phyloP scores from a whole-genome alignment of 2,329 filamentous ascomycete genomes.

The Colletotrichum zoysiae region DNA sequence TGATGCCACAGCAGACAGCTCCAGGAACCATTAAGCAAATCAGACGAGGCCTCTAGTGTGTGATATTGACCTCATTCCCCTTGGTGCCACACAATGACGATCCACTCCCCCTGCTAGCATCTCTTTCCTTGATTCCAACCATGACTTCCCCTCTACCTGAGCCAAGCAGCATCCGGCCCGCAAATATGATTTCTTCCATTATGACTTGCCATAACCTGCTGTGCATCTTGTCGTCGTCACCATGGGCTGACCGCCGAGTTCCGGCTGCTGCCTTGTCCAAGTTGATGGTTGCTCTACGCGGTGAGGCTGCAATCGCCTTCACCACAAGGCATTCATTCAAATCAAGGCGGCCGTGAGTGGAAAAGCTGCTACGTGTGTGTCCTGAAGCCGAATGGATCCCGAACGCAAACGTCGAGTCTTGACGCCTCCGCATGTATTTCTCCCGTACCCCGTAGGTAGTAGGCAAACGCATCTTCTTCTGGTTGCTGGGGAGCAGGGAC shows the following conservation, averaged over 20 bases:
- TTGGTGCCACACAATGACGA: not conserved
- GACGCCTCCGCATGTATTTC: not conserved
- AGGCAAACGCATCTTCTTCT: not conserved
- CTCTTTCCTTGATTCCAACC: constrained; percentile 24
- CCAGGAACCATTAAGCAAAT: constrained; percentile 17
- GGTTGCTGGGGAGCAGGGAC: constrained; percentile 1
- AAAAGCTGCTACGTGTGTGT: not conserved
- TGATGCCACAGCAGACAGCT: constrained; percentile 10
- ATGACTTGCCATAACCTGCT: constrained; percentile 1
- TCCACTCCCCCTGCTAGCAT: constrained; percentile 7
- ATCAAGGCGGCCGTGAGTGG: not conserved
- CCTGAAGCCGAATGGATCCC: not conserved
- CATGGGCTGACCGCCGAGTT: not conserved
- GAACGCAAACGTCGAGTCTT: not conserved
- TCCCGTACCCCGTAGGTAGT: too few relatives aligned
- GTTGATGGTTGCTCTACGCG: not conserved
- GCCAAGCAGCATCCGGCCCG: not conserved
- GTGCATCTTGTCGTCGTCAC: constrained; percentile 12
- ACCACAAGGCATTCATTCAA: constrained; percentile 1
- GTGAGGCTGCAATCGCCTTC: not conserved
- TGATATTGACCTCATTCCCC: constrained; percentile 31
- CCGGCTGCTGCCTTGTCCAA: constrained; percentile 4
- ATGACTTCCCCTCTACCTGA: not conserved
- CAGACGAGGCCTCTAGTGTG: not conserved
- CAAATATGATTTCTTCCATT: not conserved